Base-by-base conservation (phyloP, 202 grass and related monocot genomes). In the Zoysia matrella region DNA sequence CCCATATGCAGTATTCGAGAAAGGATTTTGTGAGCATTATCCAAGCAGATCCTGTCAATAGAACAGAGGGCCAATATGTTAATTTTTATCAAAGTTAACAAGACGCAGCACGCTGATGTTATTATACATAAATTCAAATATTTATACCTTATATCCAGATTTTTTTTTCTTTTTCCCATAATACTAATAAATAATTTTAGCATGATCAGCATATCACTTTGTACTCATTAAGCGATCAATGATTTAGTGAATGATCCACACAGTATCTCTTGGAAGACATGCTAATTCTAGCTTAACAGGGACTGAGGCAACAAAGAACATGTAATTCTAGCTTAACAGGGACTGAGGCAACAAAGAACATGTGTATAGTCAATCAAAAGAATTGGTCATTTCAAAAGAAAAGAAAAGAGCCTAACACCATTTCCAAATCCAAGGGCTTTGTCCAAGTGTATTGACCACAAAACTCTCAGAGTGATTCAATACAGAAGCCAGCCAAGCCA, bases 21-120 rank as follows among this genome's bases (percentile, higher is more conserved):
- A 97, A 97, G 60, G 75, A 52, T 52, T 87, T 86, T 40, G 88
- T 89, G 50, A 93, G 88, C 92, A 94, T 97, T 79, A 97, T 88
- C 95, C 95, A 94, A 53, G 95, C 92, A 71, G 95, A 94, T 67
- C 95, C 95, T 97, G 86, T 44, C 3, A 12, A 69, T 22, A 13
- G 47, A 69, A 80, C 7, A 81, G 13, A 11, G 4, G 45, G 51
- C 13, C 62, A 52, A 67, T 3, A 58, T 58, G 11, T 73, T 75
- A 52, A 62, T 6, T 77, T 68, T 16, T 10, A 43, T 60, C 30
- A 41, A 49, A 10, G 66, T 22, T 45, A 74, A 46, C 10, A 60
- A 76, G 47, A 22, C 36, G 7, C 13, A 7, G 0, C 47, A 63
- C 10, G 6, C 52, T 41, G 4, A 16, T 18, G 7, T 1, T 10